Conservation (phyloP, 2,329 filamentous ascomycete genomes). For the Paradendryphiella salina region DNA sequence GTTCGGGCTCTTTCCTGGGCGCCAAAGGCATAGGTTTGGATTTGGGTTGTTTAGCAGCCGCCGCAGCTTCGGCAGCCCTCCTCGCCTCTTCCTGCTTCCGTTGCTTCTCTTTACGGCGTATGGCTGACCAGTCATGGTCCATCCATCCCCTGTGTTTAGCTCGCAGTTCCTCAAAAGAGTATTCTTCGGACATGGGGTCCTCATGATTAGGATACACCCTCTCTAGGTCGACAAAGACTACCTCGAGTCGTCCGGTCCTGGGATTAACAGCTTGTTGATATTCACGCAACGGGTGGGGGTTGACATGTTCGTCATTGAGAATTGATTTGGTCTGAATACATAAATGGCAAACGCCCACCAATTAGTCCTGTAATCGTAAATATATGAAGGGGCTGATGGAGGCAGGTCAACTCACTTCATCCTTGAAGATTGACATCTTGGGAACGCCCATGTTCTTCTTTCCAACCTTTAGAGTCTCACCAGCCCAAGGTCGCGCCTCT, state of each 20-base stretch:
- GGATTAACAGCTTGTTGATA: slow-evolving; percentile 83
- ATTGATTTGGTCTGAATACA: slow-evolving; percentile 57
- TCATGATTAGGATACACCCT: slow-evolving; percentile 79
- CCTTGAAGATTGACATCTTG: slow-evolving; percentile 93
- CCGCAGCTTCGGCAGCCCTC: slow-evolving; percentile 25
- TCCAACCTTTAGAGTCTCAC: slow-evolving; percentile 84
- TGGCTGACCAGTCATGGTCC: slow-evolving; percentile 56
- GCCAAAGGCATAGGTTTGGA: slow-evolving; percentile 19
- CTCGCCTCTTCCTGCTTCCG: slow-evolving; percentile 25
- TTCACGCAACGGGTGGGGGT: slow-evolving; percentile 69
- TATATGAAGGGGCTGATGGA: slow-evolving; percentile 45
- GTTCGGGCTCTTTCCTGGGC: slow-evolving; percentile 22
- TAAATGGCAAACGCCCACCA: slow-evolving; percentile 54
- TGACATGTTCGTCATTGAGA: slow-evolving; percentile 38
- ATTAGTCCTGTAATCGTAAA: slow-evolving; percentile 80
- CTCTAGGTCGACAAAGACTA: slow-evolving; percentile 84
- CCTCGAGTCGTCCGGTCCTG: slow-evolving; percentile 78
- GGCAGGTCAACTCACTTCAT: slow-evolving; percentile 73
- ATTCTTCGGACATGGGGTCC: slow-evolving; percentile 68
- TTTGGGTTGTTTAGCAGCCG: slow-evolving; percentile 14
- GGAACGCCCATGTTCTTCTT: slow-evolving; percentile 75
- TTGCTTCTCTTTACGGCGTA: slow-evolving; percentile 32
- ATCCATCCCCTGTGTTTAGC: slow-evolving; percentile 73
- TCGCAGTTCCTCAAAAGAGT: slow-evolving; percentile 90
- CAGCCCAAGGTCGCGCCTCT: slow-evolving; percentile 86